Percentiles rank a stretch among this genome's conserved stretches.
These are phyloP conservation scores for Phytomonas francai DNA, from an alignment of 208 protist genomes.

Conservation along the genomic window DNA sequence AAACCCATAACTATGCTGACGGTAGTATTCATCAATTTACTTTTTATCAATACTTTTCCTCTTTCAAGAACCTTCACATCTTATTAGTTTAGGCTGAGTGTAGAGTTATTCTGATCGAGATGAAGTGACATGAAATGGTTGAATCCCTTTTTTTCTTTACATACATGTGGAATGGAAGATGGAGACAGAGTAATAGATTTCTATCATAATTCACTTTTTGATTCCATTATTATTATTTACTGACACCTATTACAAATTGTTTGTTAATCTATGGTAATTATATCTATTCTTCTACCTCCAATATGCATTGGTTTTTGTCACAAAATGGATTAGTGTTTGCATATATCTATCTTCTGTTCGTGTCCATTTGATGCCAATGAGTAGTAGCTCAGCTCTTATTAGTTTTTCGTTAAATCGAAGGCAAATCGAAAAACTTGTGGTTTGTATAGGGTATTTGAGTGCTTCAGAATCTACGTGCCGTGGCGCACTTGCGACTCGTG, in stretches of 20 bases:
- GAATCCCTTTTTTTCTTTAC: not conserved
- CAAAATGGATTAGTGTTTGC: not conserved
- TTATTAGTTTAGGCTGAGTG: not conserved
- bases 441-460: conserved; percentile 39
- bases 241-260: not conserved
- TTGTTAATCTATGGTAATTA: not conserved
- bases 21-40: conserved; percentile 2
- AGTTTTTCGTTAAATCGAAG: conserved; percentile 22
- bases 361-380: not conserved
- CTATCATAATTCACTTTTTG: not conserved
- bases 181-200: not conserved
- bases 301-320: not conserved
- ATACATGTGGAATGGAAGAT: not conserved
- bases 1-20: conserved; percentile 2
- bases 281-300: not conserved
- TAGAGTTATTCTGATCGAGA: not conserved
- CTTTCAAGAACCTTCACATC: not conserved
- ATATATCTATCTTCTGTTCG: not conserved
- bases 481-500: conserved; percentile 29
- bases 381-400: conserved; percentile 6
- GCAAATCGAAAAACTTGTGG: conserved; percentile 38
- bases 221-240: not conserved
- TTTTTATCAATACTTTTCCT: not conserved
- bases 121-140: not conserved
- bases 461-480: conserved; percentile 11